Evolutionary conservation across 352 stramenopile genomes (phyloP), one percentile per base, ranked within the genome.

Genomic region (Phytopythium montanum): DNA sequence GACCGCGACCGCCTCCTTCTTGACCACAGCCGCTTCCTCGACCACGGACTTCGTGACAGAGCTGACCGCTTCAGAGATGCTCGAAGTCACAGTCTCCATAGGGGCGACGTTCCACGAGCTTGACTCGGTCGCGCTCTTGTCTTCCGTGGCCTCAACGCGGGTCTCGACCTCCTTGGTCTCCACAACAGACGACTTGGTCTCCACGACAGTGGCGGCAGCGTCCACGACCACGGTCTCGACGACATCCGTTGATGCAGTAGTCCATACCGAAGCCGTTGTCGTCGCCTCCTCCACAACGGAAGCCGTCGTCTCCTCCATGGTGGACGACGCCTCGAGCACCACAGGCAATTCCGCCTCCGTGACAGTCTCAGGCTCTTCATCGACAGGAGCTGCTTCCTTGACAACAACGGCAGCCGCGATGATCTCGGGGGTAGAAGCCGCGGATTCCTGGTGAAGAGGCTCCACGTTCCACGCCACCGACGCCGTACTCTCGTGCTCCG

Each of bases 401-500:
- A 48, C 33, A 14, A 39, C 21, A 38, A 45, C 52, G 36, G 3
- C 38, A 18, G 38, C 21, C 12, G 53, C 13, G 14, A 26, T 38
- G 39, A 36, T 28, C 26, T 44, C 42, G 14, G 54, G 39, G 25
- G 19, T 12, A 33, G 59, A 49, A 38, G 50, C 2, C 23, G 65
- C 57, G 9, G 54, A 45, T 29, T 68, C 62, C 25, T 68, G 42
- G 25, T 69, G 59, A 18, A 64, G 61, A 39, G 62, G 61, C 45
- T 61, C 62, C 4, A 61, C 55, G 39, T 73, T 75, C 68, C 67
- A 75, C 21, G 67, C 49, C 34, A 48, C 52, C 10, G 64, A 72
- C 26, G 56, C 8, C 7, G 29, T 9, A 14, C 14, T 26, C 39
- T 53, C 39, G 18, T 34, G 42, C 36, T 66, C 62, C 26, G 66